phyloP scores from a whole-genome alignment of 2,329 filamentous ascomycete genomes.

The Stemphylium vesicarium region DNA sequence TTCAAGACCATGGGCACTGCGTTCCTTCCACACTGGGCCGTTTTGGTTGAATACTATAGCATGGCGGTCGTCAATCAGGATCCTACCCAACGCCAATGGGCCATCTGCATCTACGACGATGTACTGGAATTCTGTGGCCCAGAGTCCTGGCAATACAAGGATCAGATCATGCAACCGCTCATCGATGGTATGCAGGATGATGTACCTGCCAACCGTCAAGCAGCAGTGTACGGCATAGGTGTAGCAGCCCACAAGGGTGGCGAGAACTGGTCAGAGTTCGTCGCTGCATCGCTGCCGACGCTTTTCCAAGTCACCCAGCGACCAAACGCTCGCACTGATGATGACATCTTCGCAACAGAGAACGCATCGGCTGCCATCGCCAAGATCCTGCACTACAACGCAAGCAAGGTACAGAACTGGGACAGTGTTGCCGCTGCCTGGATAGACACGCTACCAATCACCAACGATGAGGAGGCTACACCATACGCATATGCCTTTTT shows the following conservation, averaged over 20 bases:
- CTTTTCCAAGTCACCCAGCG: constrained; percentile 86
- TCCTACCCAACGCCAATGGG: constrained; percentile 95
- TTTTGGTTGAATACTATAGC: constrained; percentile 83
- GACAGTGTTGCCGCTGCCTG: constrained; percentile 82
- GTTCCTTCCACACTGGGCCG: constrained; percentile 89
- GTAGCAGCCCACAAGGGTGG: constrained; percentile 94
- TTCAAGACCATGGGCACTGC: constrained; percentile 92
- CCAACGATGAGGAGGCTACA: constrained; percentile 95
- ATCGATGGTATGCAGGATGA: constrained; percentile 84
- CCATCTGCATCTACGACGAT: constrained; percentile 98
- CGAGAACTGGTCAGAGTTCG: constrained; percentile 83
- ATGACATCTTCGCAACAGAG: constrained; percentile 96
- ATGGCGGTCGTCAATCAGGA: constrained; percentile 81
- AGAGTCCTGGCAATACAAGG: constrained; percentile 84
- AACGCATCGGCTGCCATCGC: constrained; percentile 96
- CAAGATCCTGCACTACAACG: constrained; percentile 93
- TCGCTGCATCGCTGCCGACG: constrained; percentile 77
- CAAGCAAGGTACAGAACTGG: constrained; percentile 74
- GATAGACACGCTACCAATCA: constrained; percentile 88
- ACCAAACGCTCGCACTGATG: constrained; percentile 82
- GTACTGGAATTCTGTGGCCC: constrained; percentile 95
- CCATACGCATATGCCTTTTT: constrained; percentile 95
- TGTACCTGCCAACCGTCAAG: constrained; percentile 91
- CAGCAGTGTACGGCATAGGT: constrained; percentile 93
- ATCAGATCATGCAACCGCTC: constrained; percentile 85